These are phyloP conservation scores for Takashimella tepidaria DNA, from an alignment of 1,284 basidiomycete genomes.

Conservation along the genomic window DNA sequence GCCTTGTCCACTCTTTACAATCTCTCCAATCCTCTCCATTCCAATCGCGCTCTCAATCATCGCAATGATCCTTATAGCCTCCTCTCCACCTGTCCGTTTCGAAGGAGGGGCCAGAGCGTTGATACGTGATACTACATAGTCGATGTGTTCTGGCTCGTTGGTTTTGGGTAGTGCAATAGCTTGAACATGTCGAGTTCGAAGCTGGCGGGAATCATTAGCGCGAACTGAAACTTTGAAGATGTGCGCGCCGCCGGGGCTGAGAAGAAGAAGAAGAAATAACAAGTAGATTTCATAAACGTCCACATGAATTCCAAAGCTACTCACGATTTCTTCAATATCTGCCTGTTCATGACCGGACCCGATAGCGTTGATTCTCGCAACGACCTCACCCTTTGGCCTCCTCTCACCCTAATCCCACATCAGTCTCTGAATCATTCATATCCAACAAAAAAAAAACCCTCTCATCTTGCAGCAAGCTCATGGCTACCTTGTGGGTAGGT, in stretches of 20 bases:
- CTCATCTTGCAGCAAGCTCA: background rate
- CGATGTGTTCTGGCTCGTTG: conserved; percentile 61
- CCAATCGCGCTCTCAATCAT: conserved; percentile 74
- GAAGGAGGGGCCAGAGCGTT: conserved; percentile 23
- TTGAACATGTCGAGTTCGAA: conserved; percentile 50
- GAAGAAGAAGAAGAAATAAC: no score
- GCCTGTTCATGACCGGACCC: conserved; percentile 64
- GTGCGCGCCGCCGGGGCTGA: no score
- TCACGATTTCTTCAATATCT: conserved; percentile 65
- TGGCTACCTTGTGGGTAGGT: background rate
- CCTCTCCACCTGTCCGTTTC: conserved; percentile 18
- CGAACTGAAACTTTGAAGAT: background rate
- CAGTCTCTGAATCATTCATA: no score
- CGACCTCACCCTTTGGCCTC: conserved; percentile 52
- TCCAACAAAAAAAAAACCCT: no score
- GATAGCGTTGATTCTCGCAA: conserved; percentile 72
- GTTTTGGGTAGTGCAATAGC: conserved; percentile 73
- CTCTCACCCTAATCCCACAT: conserved; percentile 15
- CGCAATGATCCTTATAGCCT: conserved; percentile 60
- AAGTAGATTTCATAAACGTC: no score
- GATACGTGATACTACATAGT: conserved; percentile 55
- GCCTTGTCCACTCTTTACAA: conserved; percentile 33
- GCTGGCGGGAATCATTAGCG: conserved; percentile 12
- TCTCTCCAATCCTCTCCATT: conserved; percentile 35
- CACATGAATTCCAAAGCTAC: conserved; percentile 17